Evolutionary conservation across 2,329 filamentous ascomycete species (phyloP).

Genomic region (Stylonectria norvegica): DNA sequence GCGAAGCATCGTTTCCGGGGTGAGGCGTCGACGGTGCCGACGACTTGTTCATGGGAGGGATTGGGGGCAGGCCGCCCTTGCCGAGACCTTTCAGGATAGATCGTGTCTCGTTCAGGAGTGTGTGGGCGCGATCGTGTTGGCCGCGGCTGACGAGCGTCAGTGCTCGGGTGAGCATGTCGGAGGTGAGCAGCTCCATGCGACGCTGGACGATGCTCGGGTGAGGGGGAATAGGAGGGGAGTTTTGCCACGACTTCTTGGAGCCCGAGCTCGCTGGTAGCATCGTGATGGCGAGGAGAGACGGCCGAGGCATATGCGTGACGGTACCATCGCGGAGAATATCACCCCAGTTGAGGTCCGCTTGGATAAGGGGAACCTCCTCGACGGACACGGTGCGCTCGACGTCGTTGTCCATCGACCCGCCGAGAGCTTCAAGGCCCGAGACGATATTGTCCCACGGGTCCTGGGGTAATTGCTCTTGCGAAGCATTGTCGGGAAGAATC

Average conservation of each 20-base stretch:
- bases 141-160: slow-evolving; percentile 85
- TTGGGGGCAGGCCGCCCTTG: slow-evolving; percentile 88
- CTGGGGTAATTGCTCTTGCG: slow-evolving; percentile 80
- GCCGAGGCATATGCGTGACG: slow-evolving; percentile 79
- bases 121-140: slow-evolving; percentile 90
- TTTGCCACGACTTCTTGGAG: slow-evolving; percentile 63
- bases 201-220: slow-evolving; percentile 94
- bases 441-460: slow-evolving; percentile 98
- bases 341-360: slow-evolving; percentile 89
- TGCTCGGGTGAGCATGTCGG: slow-evolving; percentile 93
- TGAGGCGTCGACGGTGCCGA: slow-evolving; percentile 51
- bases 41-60: slow-evolving; percentile 58
- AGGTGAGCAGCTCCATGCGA: slow-evolving; percentile 95
- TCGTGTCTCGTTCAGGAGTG: slow-evolving; percentile 86
- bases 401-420: slow-evolving; percentile 81
- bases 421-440: slow-evolving; percentile 88
- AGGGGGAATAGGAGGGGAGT: slow-evolving; percentile 80
- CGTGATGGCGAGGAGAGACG: slow-evolving; percentile 89
- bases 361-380: slow-evolving; percentile 91
- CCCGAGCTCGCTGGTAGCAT: slow-evolving; percentile 73
- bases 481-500: slow-evolving; percentile 80
- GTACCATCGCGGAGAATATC: slow-evolving; percentile 89
- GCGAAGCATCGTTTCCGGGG: slow-evolving; percentile 41
- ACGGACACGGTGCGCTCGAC: slow-evolving; percentile 80
- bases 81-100: slow-evolving; percentile 94